Conservation (phyloP, 345 rosid genomes). For the Psidium friedrichsthalianum region DNA sequence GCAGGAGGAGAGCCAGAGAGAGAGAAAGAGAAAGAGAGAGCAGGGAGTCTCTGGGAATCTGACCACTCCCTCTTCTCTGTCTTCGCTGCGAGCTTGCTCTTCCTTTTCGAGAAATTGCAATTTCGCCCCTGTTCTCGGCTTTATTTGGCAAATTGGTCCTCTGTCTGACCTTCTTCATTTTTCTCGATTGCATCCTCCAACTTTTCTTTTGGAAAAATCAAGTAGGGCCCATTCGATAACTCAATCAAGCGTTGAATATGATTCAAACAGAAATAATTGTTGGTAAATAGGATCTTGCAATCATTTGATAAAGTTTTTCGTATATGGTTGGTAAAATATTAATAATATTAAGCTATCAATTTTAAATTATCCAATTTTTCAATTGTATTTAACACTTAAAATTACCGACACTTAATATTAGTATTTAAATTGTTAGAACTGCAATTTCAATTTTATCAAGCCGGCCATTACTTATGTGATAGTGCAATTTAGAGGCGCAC, state of each 20-base stretch:
- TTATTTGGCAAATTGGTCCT: not conserved
- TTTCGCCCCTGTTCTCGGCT: not conserved
- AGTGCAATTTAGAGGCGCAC: accelerated
- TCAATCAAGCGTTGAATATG: too few species aligned
- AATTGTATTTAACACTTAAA: not conserved
- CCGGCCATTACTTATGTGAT: not conserved
- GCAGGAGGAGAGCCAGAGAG: not conserved
- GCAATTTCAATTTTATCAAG: not conserved
- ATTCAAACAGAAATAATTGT: not conserved
- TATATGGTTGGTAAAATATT: not conserved
- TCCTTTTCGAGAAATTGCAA: not conserved
- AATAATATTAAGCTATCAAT: not conserved
- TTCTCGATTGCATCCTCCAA: not conserved
- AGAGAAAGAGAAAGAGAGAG: not conserved
- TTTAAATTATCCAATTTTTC: not conserved
- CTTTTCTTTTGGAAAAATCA: not conserved
- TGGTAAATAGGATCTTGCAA: too few species aligned
- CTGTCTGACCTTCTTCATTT: too few species aligned
- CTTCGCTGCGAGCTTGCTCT: not conserved
- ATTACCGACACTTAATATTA: not conserved
- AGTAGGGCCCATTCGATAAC: too few species aligned
- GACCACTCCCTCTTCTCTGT: not conserved
- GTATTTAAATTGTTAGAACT: not conserved
- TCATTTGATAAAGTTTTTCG: not conserved
- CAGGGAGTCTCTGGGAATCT: not conserved